These are phyloP conservation scores for Melanogaster broomeanus DNA, from an alignment of 768 basidiomycete genomes.

Conservation along the genomic window DNA sequence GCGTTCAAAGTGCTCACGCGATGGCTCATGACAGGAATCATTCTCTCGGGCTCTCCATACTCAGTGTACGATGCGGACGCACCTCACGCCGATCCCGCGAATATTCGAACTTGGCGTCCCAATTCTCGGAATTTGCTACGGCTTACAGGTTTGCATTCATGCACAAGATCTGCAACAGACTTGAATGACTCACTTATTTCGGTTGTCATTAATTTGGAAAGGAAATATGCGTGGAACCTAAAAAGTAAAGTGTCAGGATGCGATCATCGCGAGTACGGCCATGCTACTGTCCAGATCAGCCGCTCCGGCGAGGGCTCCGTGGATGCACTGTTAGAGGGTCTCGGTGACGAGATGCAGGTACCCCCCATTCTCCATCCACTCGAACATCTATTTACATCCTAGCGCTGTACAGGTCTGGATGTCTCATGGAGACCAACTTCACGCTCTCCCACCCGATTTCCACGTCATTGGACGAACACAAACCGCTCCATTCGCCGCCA, in stretches of 20 bases:
- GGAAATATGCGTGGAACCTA: slow-evolving; percentile 92
- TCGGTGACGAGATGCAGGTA: slow-evolving; percentile 91
- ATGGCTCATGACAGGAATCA: slow-evolving; percentile 62
- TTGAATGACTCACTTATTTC: neutral
- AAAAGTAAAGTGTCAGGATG: slow-evolving; percentile 84
- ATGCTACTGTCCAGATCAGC: slow-evolving; percentile 76
- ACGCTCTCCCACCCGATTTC: slow-evolving; percentile 77
- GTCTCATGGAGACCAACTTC: slow-evolving; percentile 97
- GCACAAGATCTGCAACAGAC: neutral
- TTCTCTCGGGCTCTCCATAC: slow-evolving; percentile 96
- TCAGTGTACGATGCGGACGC: slow-evolving; percentile 94
- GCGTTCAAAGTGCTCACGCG: neutral
- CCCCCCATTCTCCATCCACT: neutral
- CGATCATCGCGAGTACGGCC: slow-evolving; percentile 94
- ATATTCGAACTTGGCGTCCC: slow-evolving; percentile 89
- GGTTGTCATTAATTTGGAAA: slow-evolving; percentile 33
- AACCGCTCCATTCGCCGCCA: slow-evolving; percentile 89
- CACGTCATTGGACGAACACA: slow-evolving; percentile 85
- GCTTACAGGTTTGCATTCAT: slow-evolving; percentile 69
- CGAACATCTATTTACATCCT: neutral
- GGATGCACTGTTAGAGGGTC: slow-evolving; percentile 81
- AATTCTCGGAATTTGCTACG: slow-evolving; percentile 96
- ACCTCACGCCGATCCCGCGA: slow-evolving; percentile 90
- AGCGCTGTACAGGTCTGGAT: slow-evolving; percentile 86
- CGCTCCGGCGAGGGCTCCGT: slow-evolving; percentile 58